Evolutionary conservation across 768 basidiomycete genomes (phyloP).

Genomic region (Agrocybe chaxingu): DNA sequence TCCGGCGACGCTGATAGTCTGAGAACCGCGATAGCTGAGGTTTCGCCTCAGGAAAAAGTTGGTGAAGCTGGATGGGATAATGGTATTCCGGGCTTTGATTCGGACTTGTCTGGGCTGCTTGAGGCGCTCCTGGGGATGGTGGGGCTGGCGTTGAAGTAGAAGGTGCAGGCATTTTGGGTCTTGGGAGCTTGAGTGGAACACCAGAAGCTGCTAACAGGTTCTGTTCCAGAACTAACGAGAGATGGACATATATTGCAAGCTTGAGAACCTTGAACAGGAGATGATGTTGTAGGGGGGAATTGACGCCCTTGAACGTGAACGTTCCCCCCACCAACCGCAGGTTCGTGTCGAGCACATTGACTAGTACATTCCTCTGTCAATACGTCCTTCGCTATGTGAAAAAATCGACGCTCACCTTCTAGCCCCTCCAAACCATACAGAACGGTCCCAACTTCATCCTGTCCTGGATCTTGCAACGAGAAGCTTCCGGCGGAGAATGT

Average conservation of each 20-base stretch:
- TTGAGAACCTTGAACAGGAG: constrained; percentile 47
- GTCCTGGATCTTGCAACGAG: constrained; percentile 29
- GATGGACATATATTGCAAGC: constrained; percentile 48
- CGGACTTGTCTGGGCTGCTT: constrained; percentile 7
- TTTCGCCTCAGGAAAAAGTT: constrained; percentile 33
- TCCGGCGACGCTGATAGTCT: constrained; percentile 19
- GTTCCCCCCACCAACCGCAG: constrained; percentile 56
- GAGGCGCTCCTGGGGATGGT: not conserved
- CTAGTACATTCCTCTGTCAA: constrained; percentile 7
- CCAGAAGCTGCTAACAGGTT: constrained; percentile 48
- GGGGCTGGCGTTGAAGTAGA: constrained; percentile 22
- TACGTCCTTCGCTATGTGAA: not conserved
- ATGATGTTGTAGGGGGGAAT: constrained; percentile 37
- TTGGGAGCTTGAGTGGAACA: constrained; percentile 43
- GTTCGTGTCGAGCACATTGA: constrained; percentile 7
- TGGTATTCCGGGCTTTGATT: constrained; percentile 24
- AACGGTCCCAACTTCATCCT: constrained; percentile 27
- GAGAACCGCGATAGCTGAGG: constrained; percentile 15
- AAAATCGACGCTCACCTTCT: constrained; percentile 36
- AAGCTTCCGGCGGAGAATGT: constrained; percentile 40
- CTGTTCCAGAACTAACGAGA: constrained; percentile 62
- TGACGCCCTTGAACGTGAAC: constrained; percentile 50
- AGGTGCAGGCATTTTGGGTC: constrained; percentile 22
- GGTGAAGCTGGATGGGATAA: constrained; percentile 38
- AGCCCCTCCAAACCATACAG: constrained; percentile 52